Base-by-base conservation (phyloP, 768 basidiomycete species). In the Chalciporus sphaerocephalus region DNA sequence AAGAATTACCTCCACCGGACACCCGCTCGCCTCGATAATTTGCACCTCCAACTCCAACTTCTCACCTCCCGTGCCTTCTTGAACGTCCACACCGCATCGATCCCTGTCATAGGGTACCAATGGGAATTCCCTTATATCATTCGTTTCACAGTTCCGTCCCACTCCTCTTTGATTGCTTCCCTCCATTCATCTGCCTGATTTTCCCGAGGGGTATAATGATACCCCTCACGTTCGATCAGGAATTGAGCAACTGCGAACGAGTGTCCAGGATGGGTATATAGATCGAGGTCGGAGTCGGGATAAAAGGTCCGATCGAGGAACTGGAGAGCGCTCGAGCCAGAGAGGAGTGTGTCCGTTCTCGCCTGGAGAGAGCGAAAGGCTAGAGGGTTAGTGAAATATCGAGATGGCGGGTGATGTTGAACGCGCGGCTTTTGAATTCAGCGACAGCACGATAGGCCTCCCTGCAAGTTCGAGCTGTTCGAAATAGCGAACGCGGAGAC, bases 281-380 rank as follows among this genome's bases (percentile, higher is more conserved):
- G 30, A 43, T 81, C 80, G 7, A 81, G 69, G 50, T 81, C 79
- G 0, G 78, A 68, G 4, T 66, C 66, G 3, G 67, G 61, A 48
- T 77, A 79, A 28, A 60, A 59, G 0, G 63, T 51, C 15, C 76
- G 55, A 39, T 74, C 72, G 33, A 81, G 65, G 51, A 79, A 77
- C 40, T 81, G 79, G 2, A 80, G 67, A 0, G 76, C 78, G 21
- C 61, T 65, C 0, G 79, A 79, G 9, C 79, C 79, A 3, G 79
- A 80, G 16, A 81, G 71, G 18, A 81, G 52, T 0, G 70, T 69
- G 30, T 67, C 71, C 0, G 74, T 76, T 13, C 44, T 52, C 0
- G 65, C 68, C 53, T 76, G 77, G 3, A 78, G 59, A 4, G 50
- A 55, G 13, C 77, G 69, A 46, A 79, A 80, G 4, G 56, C 55